These are phyloP conservation scores for Solanum hybrid DNA, from an alignment of 305 asterid species.

Conservation along the genomic window DNA sequence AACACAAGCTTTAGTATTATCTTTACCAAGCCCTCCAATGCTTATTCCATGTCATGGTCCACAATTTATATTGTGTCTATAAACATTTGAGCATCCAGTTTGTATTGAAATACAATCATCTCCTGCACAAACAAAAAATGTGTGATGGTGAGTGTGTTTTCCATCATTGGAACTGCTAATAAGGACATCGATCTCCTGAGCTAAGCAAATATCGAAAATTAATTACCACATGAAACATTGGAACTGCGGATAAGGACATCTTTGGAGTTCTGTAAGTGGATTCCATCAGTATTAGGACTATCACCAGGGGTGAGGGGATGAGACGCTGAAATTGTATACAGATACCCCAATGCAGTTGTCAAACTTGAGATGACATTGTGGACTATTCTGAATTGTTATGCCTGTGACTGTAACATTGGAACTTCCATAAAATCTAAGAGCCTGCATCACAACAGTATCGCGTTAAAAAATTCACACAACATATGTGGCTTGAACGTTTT, in stretches of 20 bases:
- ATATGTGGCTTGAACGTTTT: neutral
- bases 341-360: slow-evolving; percentile 78
- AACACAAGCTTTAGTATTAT: slow-evolving; percentile 77
- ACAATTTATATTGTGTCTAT: slow-evolving; percentile 58
- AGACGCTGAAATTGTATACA: slow-evolving; percentile 52
- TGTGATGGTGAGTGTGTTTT: neutral
- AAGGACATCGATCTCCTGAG: slow-evolving; percentile 34
- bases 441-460: slow-evolving; percentile 32
- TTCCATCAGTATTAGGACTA: slow-evolving; percentile 92
- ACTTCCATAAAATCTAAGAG: slow-evolving; percentile 86
- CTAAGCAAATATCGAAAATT: neutral
- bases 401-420: slow-evolving; percentile 76
- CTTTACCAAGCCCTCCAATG: slow-evolving; percentile 82
- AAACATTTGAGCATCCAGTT: slow-evolving; percentile 86
- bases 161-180: slow-evolving; percentile 41
- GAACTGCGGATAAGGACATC: slow-evolving; percentile 69
- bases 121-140: slow-evolving; percentile 36
- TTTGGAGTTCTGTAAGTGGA: slow-evolving; percentile 84
- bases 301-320: slow-evolving; percentile 58
- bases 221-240: slow-evolving; percentile 67
- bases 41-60: slow-evolving; percentile 99
- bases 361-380: slow-evolving; percentile 79
- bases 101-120: slow-evolving; percentile 92
- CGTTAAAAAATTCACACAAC: neutral
- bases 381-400: slow-evolving; percentile 75